phyloP scores from a whole-genome alignment of 805 yeast species.

The Yamadazyma scolyti region DNA sequence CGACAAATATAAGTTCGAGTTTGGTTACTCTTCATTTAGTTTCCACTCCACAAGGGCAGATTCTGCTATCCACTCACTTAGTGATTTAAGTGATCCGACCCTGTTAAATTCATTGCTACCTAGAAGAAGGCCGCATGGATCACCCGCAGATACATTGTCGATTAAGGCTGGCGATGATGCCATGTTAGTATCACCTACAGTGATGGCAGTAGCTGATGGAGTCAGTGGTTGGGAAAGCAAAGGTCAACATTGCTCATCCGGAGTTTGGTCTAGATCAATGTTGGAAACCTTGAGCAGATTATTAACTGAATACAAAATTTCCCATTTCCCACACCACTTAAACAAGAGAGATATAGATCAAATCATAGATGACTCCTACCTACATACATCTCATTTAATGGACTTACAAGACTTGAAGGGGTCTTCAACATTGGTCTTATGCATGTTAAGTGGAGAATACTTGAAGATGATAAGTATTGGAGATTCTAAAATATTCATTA shows the following conservation, averaged over 20 bases:
- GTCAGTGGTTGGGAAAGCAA: constrained; percentile 54
- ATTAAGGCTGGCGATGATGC: constrained; percentile 58
- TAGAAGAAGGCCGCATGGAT: constrained; percentile 48
- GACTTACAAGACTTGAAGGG: constrained; percentile 45
- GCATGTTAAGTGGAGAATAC: constrained; percentile 46
- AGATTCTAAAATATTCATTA: constrained; percentile 46
- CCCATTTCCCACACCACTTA: constrained; percentile 35
- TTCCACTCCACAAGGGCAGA: constrained; percentile 39
- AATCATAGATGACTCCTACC: constrained; percentile 44
- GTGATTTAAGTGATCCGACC: constrained; percentile 49
- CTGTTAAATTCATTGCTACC: constrained; percentile 44
- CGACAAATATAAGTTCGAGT: constrained; percentile 41
- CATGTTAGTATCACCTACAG: constrained; percentile 50
- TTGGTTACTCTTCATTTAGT: constrained; percentile 43
- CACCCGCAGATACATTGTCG: constrained; percentile 49
- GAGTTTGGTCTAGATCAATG: constrained; percentile 52
- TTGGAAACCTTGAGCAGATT: constrained; percentile 47
- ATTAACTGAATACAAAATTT: constrained; percentile 41
- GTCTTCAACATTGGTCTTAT: constrained; percentile 45
- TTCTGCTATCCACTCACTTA: constrained; percentile 44
- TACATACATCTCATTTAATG: constrained; percentile 50
- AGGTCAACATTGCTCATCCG: constrained; percentile 40
- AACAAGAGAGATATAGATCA: constrained; percentile 38
- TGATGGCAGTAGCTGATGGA: constrained; percentile 55
- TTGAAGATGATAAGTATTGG: constrained; percentile 50